Evolutionary conservation across 2,329 filamentous ascomycete genomes (phyloP).

Genomic region (Colletotrichum sp.): DNA sequence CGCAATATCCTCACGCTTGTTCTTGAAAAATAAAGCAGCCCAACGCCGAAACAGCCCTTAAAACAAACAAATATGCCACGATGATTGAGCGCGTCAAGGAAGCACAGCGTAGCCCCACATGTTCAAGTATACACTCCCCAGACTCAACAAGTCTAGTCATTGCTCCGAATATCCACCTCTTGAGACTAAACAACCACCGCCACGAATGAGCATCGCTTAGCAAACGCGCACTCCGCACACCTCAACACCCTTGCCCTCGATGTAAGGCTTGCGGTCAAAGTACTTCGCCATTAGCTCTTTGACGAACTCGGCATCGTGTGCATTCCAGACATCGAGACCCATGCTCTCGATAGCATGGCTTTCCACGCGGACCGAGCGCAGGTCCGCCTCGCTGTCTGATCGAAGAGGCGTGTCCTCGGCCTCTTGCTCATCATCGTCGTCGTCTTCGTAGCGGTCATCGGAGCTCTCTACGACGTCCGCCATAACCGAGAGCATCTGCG

Average conservation of each 20-base stretch:
- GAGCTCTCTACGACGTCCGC: conserved; percentile 62
- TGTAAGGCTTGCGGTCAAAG: conserved; percentile 66
- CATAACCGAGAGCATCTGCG: conserved; percentile 66
- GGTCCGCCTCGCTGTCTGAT: conserved; percentile 24
- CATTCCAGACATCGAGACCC: conserved; percentile 82
- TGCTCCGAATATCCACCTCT: neutral
- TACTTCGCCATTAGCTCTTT: conserved; percentile 66
- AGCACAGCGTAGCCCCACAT: neutral
- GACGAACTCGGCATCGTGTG: conserved; percentile 72
- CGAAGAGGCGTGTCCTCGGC: conserved; percentile 33
- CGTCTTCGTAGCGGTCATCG: conserved; percentile 50
- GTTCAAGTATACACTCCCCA: neutral
- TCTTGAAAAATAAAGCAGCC: neutral
- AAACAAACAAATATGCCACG: neutral
- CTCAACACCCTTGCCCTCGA: conserved; percentile 73
- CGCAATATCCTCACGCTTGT: neutral
- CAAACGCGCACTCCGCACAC: conserved; percentile 78
- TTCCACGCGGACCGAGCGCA: conserved; percentile 57
- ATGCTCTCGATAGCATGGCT: conserved; percentile 71
- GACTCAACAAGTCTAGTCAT: neutral
- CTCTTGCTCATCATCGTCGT: conserved; percentile 29
- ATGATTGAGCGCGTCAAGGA: neutral
- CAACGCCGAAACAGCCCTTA: neutral
- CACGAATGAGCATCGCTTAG: conserved; percentile 33
- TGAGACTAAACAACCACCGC: neutral